A percentile compares a stretch with the other conserved stretches of the same genome.
phyloP scores from a whole-genome alignment of 2,329 filamentous ascomycete species.

The Chaetomium sp. region DNA sequence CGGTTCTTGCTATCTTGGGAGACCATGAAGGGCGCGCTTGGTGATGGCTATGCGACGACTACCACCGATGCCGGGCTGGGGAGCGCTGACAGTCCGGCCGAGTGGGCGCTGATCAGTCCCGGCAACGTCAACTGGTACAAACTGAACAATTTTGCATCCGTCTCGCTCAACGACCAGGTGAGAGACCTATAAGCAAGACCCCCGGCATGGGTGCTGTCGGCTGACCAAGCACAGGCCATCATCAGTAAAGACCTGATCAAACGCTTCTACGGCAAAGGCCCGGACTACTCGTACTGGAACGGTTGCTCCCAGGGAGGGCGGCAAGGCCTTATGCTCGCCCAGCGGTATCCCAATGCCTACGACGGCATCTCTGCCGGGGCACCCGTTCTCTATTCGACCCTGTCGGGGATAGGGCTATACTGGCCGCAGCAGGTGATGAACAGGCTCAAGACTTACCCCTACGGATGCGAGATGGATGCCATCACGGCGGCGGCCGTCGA shows the following conservation, averaged over 20 bases:
- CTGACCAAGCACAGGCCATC: constrained; percentile 31
- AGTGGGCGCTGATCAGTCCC: constrained; percentile 33
- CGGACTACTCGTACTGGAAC: constrained; percentile 53
- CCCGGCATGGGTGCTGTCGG: not conserved
- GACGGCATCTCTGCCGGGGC: constrained; percentile 55
- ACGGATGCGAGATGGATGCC: constrained; percentile 42
- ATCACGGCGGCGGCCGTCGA: constrained; percentile 43
- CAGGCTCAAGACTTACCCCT: constrained; percentile 39
- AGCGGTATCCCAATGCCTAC: constrained; percentile 56
- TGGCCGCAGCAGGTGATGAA: constrained; percentile 43
- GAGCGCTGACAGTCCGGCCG: not conserved
- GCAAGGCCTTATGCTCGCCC: constrained; percentile 54
- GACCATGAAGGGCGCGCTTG: constrained; percentile 31
- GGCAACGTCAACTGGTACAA: constrained; percentile 35
- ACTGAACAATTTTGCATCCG: constrained; percentile 33
- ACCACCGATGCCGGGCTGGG: constrained; percentile 36
- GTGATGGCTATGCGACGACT: constrained; percentile 31
- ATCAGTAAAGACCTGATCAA: constrained; percentile 52
- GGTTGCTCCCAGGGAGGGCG: constrained; percentile 60
- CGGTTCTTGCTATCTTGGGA: constrained; percentile 27
- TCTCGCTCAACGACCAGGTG: constrained; percentile 25
- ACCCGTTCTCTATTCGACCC: constrained; percentile 45
- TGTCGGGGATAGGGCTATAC: constrained; percentile 35
- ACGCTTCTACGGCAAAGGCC: constrained; percentile 50
- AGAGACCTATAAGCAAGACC: not conserved